Evolutionary conservation across 768 basidiomycete genomes (phyloP).

Genomic region (Lactarius deliciosus): DNA sequence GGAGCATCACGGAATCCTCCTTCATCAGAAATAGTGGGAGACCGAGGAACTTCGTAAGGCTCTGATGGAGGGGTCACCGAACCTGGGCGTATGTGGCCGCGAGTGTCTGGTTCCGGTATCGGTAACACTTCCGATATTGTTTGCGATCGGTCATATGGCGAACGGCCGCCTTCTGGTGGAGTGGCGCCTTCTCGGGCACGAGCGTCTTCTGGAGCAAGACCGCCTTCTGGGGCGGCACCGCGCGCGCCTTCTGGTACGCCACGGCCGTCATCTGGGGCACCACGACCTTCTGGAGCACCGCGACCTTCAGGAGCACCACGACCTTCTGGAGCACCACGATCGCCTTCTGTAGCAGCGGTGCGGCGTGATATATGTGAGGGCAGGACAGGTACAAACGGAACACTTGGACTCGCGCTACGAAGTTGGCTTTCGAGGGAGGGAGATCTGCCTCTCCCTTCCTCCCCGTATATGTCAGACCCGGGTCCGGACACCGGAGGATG

Average conservation of each 20-base stretch:
- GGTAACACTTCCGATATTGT: constrained; percentile 5
- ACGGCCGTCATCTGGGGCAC: neutral
- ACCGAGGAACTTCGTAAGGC: constrained; percentile 13
- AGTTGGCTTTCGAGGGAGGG: constrained; percentile 13
- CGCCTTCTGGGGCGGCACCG: too few relatives aligned
- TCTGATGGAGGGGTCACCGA: constrained; percentile 14
- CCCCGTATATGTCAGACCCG: constrained; percentile 7
- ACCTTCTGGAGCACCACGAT: neutral
- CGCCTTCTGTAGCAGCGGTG: neutral
- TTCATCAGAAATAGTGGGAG: neutral
- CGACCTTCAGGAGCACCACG: neutral
- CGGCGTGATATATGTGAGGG: neutral
- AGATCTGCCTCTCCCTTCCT: neutral
- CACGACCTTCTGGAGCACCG: neutral
- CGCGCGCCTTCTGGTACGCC: neutral
- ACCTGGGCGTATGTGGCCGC: constrained; percentile 5
- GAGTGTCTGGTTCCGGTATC: constrained; percentile 19
- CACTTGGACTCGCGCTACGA: constrained; percentile 6
- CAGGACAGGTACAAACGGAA: constrained; percentile 8
- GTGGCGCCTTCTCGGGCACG: neutral
- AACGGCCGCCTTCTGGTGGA: neutral
- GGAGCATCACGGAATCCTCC: neutral
- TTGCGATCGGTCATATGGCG: neutral
- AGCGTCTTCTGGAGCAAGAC: neutral
- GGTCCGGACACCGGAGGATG: constrained; percentile 21